Base-by-base conservation (phyloP, 2,329 filamentous ascomycete species). In the Clarireedia hainanense region DNA sequence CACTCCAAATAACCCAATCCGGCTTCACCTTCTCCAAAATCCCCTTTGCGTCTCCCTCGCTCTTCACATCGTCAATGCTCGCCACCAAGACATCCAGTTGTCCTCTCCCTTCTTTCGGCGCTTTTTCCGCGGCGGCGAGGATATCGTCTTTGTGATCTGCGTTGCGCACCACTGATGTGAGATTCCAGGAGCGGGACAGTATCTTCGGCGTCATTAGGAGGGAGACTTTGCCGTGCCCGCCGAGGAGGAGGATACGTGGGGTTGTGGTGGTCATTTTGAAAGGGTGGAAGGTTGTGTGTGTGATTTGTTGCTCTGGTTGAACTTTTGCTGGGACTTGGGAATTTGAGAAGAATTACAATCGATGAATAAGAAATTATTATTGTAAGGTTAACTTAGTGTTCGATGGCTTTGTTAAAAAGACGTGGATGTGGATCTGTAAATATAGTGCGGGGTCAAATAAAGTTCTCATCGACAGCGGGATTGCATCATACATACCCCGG, bases 171-270 rank as follows among this genome's bases (percentile, higher is more conserved):
- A 94, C 75, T 68, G 85, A 89, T 58, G 86, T 91, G 53, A 95
- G 86, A 61, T 81, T 81, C 86, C 88, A 92, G 36, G 81, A 81
- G 61, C 84, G 82, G 50, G 83, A 76, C 43, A 94, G 81, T 6
- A 95, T 82, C 57, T 91, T 78, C 1, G 86, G 87, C 7, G 89
- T 94, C 40, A 94, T 78, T 45, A 85, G 73, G 57, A 88, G 81
- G 62, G 88, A 81, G 58, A 94, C 72, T 69, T 91, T 89, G 73
- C 89, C 89, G 74, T 91, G 88, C 65, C 89, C 89, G 66, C 89
- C 89, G 60, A 94, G 80, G 62, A 94, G 64, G 37, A 65, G 63
- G n/a, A 64, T 58, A 5, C 57, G 59, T 43, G 59, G 57, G 46
- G 59, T 96, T 96, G 65, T 30, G 27, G 27, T 30, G 27, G 27